Base-by-base conservation (phyloP, 1,284 basidiomycete species). In the Paramarasmius palmivorus region DNA sequence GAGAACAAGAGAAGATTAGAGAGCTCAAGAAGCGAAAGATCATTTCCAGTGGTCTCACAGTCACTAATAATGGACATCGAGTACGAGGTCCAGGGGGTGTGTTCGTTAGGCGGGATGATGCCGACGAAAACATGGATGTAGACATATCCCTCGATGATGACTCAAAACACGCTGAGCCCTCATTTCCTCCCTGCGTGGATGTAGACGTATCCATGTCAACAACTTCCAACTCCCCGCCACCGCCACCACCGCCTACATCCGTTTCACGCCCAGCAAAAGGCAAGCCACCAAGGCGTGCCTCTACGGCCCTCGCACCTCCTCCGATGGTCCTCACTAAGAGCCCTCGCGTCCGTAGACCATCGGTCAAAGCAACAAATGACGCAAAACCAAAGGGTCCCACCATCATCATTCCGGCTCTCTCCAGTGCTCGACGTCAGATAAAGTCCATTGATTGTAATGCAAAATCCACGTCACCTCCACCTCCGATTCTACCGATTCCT, bases 91-190 rank as follows among this genome's bases (percentile, higher is more conserved):
- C 58, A n/a, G 57, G 58, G 50, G 71, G 60, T 2, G 79, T 85
- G 26, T 81, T 77, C 57, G 72, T 85, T 32, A 74, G 82, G 22
- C 69, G 73, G 38, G 83, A 86, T 59, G 61, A 76, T 3, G 80
- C 75, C 35, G 84, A 86, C 54, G 83, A 87, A 63, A 84, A 74
- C 57, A 74, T 69, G 39, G 79, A 83, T 41, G 81, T 86, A 10
- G 82, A 86, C 58, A 74, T 85, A 26, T 66, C 64, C 15, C n/a
- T 40, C 9, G 54, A 52, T 26, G 44, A 2, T 29, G 35, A 53
- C n/a, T 37, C 44, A 25, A 34, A 15, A 23, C 34, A 17, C 15
- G 40, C 37, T 9, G 34, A 20, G 14, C 20, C 36, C 34, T 39
- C 49, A 40, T 22, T 29, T 12, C 36, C 49, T 12, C 23, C 22